Conservation (phyloP, 768 basidiomycete species). For the Hericium coralloides region DNA sequence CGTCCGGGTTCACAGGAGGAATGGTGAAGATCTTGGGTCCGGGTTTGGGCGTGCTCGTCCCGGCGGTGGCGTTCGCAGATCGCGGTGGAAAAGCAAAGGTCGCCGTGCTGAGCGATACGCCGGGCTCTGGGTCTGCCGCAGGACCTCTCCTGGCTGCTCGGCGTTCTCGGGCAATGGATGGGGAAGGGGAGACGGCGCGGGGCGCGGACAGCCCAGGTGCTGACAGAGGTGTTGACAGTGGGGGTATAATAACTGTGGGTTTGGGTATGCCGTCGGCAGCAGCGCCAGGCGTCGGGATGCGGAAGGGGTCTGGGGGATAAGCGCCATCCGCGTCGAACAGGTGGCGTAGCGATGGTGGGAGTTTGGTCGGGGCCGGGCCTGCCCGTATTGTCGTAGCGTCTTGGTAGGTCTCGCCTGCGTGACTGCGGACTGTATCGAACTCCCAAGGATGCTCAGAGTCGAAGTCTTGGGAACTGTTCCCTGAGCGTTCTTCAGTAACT, state of each 20-base stretch:
- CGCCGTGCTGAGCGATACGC: slow-evolving; percentile 34
- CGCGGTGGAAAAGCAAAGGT: slow-evolving; percentile 47
- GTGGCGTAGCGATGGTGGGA: slow-evolving; percentile 71
- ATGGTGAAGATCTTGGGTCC: background rate
- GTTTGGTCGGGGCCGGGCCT: slow-evolving; percentile 37
- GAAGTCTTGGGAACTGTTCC: background rate
- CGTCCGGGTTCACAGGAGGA: slow-evolving; percentile 1
- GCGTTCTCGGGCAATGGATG: slow-evolving; percentile 28
- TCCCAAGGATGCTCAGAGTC: slow-evolving; percentile 45
- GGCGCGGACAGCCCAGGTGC: too few species aligned
- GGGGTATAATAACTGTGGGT: slow-evolving; percentile 8
- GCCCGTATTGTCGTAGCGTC: slow-evolving; percentile 32
- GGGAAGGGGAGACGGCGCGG: slow-evolving; percentile 23
- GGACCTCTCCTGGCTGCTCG: slow-evolving; percentile 22
- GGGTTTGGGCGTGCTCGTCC: background rate
- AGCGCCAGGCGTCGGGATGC: slow-evolving; percentile 27
- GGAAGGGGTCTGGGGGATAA: slow-evolving; percentile 31
- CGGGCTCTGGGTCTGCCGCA: slow-evolving; percentile 21
- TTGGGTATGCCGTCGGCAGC: slow-evolving; percentile 15
- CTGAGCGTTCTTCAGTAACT: background rate
- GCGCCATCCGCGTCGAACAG: slow-evolving; percentile 60
- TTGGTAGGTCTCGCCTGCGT: slow-evolving; percentile 14
- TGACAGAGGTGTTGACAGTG: too few species aligned
- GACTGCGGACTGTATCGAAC: slow-evolving; percentile 61
- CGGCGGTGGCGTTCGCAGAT: slow-evolving; percentile 15